phyloP scores from a whole-genome alignment of 2,329 filamentous ascomycete species.

The Penicillium hesseltinei region DNA sequence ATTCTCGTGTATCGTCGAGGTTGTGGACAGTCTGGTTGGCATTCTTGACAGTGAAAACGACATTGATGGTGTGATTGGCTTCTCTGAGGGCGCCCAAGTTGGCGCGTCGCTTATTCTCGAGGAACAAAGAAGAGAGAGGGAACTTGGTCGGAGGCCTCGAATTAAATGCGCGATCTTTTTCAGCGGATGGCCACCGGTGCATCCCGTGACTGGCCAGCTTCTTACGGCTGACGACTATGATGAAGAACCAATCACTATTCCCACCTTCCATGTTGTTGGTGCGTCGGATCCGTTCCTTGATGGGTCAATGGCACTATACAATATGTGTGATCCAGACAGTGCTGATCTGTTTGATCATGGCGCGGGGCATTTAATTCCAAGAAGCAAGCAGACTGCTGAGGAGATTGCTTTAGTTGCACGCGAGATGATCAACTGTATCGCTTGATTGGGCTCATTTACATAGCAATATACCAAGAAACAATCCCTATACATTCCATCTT shows the following conservation, averaged over 20 bases:
- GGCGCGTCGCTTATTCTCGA: slow-evolving; percentile 26
- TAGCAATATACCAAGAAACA: not conserved
- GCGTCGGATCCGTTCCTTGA: slow-evolving; percentile 42
- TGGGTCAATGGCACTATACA: slow-evolving; percentile 43
- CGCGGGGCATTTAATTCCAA: slow-evolving; percentile 45
- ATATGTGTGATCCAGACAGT: slow-evolving; percentile 44
- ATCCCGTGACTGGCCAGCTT: slow-evolving; percentile 16
- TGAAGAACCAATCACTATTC: slow-evolving; percentile 21
- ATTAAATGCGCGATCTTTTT: slow-evolving; percentile 27
- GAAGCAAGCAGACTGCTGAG: slow-evolving; percentile 31
- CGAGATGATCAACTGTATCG: slow-evolving; percentile 16
- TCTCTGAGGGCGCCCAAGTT: slow-evolving; percentile 26
- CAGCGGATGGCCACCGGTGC: slow-evolving; percentile 23
- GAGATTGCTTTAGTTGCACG: slow-evolving; percentile 33
- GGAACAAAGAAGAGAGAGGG: slow-evolving; percentile 14
- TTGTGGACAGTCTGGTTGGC: slow-evolving; percentile 16
- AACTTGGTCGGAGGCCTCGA: slow-evolving; percentile 15
- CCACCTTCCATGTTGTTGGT: slow-evolving; percentile 34
- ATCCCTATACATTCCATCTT: not conserved
- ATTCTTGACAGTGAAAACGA: slow-evolving; percentile 21
- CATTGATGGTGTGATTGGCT: slow-evolving; percentile 28
- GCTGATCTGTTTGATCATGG: slow-evolving; percentile 47
- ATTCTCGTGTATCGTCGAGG: slow-evolving; percentile 11
- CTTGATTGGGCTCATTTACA: not conserved
- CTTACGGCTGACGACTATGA: slow-evolving; percentile 19